Base-by-base conservation (phyloP, 176 grass and related monocot genomes). In the Melocanna baccifera region DNA sequence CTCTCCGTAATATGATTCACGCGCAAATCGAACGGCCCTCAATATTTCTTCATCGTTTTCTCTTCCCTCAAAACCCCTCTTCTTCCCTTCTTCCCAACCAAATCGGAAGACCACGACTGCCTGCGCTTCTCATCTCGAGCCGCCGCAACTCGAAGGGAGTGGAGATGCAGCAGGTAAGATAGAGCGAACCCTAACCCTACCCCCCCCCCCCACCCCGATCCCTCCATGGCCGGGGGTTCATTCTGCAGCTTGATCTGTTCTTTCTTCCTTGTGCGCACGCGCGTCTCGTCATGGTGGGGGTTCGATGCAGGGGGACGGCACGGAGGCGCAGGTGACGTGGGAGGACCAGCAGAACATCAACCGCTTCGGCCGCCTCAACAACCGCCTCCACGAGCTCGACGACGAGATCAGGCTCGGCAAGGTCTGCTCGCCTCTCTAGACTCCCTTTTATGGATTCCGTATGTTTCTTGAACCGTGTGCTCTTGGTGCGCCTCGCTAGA, bases 301-400 rank as follows among this genome's bases (percentile, higher is more conserved):
- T 42, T 45, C 51, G 36, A 19, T 48, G 46, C 73, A 98, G 93
- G 96, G 96, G 32, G 93, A 92, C n/a, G 91, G 93, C 62, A 80
- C 93, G 86, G 96, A 98, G 89, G 87, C 93, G 46, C 96, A 95
- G 73, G 96, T 98, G 63, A 98, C 96, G 30, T 98, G 96, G 96
- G 96, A 98, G 40, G 96, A 98, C 89, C 96, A 98, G 89, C 93
- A 98, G 83, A 98, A 96, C 78, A 98, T 95, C 81, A 98, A 98
- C 88, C 86, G 86, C 37, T 99, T 99, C 39, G 97, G 97, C 53
- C 91, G 97, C 63, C 88, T 99, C 86, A 99, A 99, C 90, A 99
- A 94, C 81, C 88, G 93, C 65, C 87, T 92, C 64, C 93, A 99
- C 51, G 97, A 99, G 81, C 91, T 94, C 56, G 69, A 90, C 57